A percentile compares a stretch with the other conserved stretches of the same genome.
Conservation (phyloP, 2,329 filamentous ascomycete genomes). For the Cordyceps fumosorosea region DNA sequence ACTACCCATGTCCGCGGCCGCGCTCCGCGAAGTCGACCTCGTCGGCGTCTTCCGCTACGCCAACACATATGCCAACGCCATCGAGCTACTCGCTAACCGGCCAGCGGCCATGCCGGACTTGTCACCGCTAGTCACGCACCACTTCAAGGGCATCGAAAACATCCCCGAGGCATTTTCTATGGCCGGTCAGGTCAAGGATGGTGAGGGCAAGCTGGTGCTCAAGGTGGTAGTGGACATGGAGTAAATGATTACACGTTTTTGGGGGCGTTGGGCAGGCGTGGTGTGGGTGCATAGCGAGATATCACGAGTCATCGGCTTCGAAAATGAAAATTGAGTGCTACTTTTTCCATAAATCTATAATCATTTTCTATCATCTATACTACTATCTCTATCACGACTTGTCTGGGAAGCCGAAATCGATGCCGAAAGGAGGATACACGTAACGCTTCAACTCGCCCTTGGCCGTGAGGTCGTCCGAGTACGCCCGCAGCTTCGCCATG, state of each 20-base stretch:
- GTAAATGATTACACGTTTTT: neutral
- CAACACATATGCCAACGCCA: slow-evolving; percentile 61
- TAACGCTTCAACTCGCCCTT: slow-evolving; percentile 52
- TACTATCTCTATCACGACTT: slow-evolving; percentile 33
- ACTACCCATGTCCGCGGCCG: slow-evolving; percentile 60
- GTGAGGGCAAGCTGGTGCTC: slow-evolving; percentile 61
- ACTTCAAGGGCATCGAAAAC: slow-evolving; percentile 55
- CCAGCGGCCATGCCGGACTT: slow-evolving; percentile 55
- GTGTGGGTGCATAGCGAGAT: slow-evolving; percentile 4
- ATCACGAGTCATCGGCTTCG: neutral
- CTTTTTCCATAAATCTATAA: neutral
- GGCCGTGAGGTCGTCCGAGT: slow-evolving; percentile 43
- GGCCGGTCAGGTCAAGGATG: slow-evolving; percentile 65
- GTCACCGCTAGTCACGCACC: slow-evolving; percentile 63
- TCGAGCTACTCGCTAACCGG: slow-evolving; percentile 43
- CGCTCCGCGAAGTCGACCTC: slow-evolving; percentile 65
- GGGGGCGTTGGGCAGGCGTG: neutral
- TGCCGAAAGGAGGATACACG: slow-evolving; percentile 62
- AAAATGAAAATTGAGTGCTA: neutral
- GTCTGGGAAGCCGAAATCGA: slow-evolving; percentile 68
- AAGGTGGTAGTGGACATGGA: slow-evolving; percentile 61
- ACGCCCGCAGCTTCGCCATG: slow-evolving; percentile 49
- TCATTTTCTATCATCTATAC: neutral
- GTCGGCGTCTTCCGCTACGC: slow-evolving; percentile 66
- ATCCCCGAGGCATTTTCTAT: slow-evolving; percentile 65